Evolutionary conservation across 495 filamentous ascomycete species (phyloP), one percentile per base, ranked within the genome.

Genomic region (Penicillium psychrofluorescens): DNA sequence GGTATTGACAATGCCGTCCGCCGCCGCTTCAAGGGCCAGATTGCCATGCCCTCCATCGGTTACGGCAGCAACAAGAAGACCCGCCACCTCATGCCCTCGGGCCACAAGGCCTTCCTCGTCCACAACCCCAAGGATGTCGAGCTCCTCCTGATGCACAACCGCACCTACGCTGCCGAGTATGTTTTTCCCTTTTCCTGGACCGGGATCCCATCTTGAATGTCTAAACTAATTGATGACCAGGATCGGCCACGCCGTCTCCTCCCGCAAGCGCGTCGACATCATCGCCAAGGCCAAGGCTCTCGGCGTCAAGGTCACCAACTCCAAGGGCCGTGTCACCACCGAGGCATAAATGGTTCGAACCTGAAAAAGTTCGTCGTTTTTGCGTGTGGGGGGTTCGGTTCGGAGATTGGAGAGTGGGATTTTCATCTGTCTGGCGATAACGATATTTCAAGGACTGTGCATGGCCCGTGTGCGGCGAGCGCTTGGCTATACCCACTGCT

Each of bases 101-200:
- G 92, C 75, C 92, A 96, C 83, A 97, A 97, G 80, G 90, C 92
- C 47, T 98, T 98, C 83, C 83, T 97, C 66, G 92, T 98, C 74
- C 84, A 88, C 80, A 97, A 96, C 81, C 66, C 82, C 70, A 74
- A 80, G 64, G 94, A 97, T 62, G 84, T 98, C 63, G 91, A 97
- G 74, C 84, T 98, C 49, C 86, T 98, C 56, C 80, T 98, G 49
- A 98, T 98, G 92, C 94, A 98, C 84, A 97, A 97, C 85, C 84
- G 84, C 68, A 95, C 88, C 67, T 95, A 82, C 74, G 92, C 92
- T 67, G 92, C 92, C 63, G 94, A 97, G 92, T 97, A 85, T 61
- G 89, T 79, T 31, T 36, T 11, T 28, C 13, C 29, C 22, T 29
- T 36, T 3, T 36, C 0, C 22, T 6, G 22, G 22, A 6, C 2